Evolutionary conservation across 148 eudicot genomes (phyloP), one percentile per base, ranked within the genome.

Genomic region (Camellia lanceoleosa): DNA sequence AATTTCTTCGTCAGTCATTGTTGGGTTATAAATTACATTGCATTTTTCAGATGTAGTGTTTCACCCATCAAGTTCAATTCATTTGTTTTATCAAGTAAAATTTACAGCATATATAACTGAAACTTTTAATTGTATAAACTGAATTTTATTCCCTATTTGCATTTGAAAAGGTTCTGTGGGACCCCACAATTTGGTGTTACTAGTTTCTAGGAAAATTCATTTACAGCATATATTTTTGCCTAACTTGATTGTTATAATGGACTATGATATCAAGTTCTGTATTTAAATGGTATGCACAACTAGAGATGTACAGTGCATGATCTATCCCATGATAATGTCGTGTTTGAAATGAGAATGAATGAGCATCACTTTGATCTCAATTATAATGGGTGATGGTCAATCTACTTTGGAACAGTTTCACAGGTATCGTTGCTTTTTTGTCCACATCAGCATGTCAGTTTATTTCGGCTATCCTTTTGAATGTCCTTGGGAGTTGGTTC

Each of bases 381-480:
- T 41, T 55, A 38, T 78, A 79, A 23, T 69, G 71, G 52, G 1
- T 80, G 74, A 80, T 46, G 12, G 41, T 49, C 47, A 20, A 76
- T 71, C 76, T 58, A 46, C 78, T 51, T 80, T 60, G 76, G 68
- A 76, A 62, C 66, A 78, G 62, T 79, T 76, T 75, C 78, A 81
- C 90, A 86, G 82, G 86, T 87, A 87, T 80, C 71, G 69, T 75
- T 75, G 79, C 68, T 70, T 72, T 60, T 54, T 74, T 44, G 7
- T 30, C 71, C 80, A 74, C 65, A 59, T 20, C 66, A 66, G 51
- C 76, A 69, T 72, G 74, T 80, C 68, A 63, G 76, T 83, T 77
- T 71, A 71, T 81, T 77, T 78, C 61, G 66, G 70, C 74, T 79
- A 64, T 76, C 81, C 80, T 78, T 73, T 19, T 71, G 51, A 52